phyloP scores from a whole-genome alignment of 2,329 filamentous ascomycete species.

The Sphaerostilbella broomeana region DNA sequence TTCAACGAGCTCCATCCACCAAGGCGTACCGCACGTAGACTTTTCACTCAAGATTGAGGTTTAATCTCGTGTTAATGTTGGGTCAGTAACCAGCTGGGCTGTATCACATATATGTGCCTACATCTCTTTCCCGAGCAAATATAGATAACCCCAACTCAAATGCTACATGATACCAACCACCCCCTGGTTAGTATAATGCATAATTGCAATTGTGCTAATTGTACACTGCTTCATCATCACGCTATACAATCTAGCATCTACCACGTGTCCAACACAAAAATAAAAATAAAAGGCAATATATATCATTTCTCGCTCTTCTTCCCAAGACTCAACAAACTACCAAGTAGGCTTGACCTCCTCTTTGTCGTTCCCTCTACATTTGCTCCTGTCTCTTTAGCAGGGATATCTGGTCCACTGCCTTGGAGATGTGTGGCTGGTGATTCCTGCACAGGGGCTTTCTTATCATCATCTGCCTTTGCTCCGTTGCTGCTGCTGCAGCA shows the following conservation, averaged over 20 bases:
- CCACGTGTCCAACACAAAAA: not conserved
- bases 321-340: constrained; percentile 1
- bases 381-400: constrained; percentile 17
- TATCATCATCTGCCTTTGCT: too few relatives aligned
- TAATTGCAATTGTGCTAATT: too few relatives aligned
- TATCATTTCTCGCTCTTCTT: too few relatives aligned
- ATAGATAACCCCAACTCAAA: too few relatives aligned
- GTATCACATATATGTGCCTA: not conserved
- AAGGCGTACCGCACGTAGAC: constrained; percentile 88
- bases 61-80: constrained; percentile 17
- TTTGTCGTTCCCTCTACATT: constrained; percentile 12
- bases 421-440: constrained; percentile 29
- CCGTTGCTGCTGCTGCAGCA: constrained; percentile 18
- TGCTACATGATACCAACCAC: too few relatives aligned
- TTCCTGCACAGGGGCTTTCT: constrained; percentile 21
- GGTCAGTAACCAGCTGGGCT: too few relatives aligned
- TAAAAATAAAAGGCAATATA: not conserved
- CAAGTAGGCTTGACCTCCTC: constrained; percentile 6
- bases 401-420: constrained; percentile 17
- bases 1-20: constrained; percentile 93
- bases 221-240: too few relatives aligned
- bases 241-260: too few relatives aligned
- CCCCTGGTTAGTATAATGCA: too few relatives aligned
- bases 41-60: constrained; percentile 83
- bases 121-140: too few relatives aligned